Base-by-base conservation (phyloP, 164 flowering plant genomes). In the Nymphaea colorata region DNA sequence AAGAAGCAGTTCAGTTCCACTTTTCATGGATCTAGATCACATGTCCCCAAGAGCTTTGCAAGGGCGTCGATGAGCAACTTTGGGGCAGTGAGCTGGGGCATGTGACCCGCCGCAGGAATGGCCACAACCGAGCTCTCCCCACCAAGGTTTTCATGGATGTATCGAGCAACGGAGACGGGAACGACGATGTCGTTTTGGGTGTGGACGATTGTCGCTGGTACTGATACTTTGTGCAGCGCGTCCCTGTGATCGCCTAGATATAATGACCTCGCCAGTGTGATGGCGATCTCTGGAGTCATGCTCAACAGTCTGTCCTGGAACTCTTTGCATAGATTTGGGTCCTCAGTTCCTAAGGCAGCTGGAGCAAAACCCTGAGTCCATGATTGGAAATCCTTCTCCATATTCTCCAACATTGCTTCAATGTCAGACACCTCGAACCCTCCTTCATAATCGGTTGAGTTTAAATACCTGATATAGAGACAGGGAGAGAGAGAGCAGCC, bases 121-220 rank as follows among this genome's bases (percentile, higher is more conserved):
- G 85, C 74, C 70, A 83, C 85, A 42, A 94, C 77, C 4, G 81
- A 71, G 1, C 86, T 63, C 64, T 86, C 72, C 18, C 81, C 91
- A 57, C 77, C 81, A 68, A 88, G 79, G 66, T 78, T 85, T 75
- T 79, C 76, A 62, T 79, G 77, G 93, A 94, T 88, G 79, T 75
- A 90, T 18, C 76, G 63, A 0, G 83, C 82, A 2, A 88, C 98
- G 0, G 86, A 78, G 61, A 70, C 42, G 0, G 98, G 98, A 4
- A 76, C 96, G 0, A 74, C 92, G 5, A 76, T 3, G 75, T 94
- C 98, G 1, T 77, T 82, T 2, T 68, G 73, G 16, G 88, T 67
- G 51, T 89, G 90, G 11, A 94, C 70, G 55, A 94, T 83, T 60
- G 87, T 82, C 81, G 95, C 89, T 41, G 97, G 93, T 6, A 77